These are phyloP conservation scores for Litsea cubeba DNA, from an alignment of 164 flowering plant genomes.

Conservation along the genomic window DNA sequence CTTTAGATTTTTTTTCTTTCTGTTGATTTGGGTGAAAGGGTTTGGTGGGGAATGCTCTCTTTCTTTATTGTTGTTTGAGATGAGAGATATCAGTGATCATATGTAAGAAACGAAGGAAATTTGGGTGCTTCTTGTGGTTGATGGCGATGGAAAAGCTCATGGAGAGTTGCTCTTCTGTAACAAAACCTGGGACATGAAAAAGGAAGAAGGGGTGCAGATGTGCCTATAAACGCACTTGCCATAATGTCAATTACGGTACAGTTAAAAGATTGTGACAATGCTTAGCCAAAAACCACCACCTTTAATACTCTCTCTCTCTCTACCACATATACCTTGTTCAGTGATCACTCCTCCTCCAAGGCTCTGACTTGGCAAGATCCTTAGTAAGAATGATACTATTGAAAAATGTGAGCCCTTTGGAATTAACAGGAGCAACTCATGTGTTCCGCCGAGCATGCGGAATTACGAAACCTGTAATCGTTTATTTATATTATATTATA, in stretches of 20 bases:
- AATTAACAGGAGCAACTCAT: no score
- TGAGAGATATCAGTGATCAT: no score
- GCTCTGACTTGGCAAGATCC: no score
- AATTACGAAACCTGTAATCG: no score
- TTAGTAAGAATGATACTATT: no score
- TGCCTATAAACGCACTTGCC: neutral
- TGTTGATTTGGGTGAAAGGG: neutral
- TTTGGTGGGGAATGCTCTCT: neutral
- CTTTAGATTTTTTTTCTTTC: neutral
- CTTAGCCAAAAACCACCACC: neutral
- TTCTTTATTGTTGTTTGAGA: no score
- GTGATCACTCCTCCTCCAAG: no score
- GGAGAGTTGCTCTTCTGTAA: neutral
- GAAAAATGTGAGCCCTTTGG: no score
- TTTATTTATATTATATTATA: no score
- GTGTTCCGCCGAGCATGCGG: accelerated
- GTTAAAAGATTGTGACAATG: neutral
- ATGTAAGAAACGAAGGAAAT: no score
- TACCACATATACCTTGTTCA: neutral
- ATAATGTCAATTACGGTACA: neutral
- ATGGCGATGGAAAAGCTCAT: no score
- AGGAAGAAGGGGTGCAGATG: neutral
- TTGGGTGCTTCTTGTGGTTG: neutral
- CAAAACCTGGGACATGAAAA: neutral
- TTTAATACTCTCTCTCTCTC: neutral